Evolutionary conservation across 345 rosid genomes (phyloP).

Genomic region (Rhodamnia argentea): DNA sequence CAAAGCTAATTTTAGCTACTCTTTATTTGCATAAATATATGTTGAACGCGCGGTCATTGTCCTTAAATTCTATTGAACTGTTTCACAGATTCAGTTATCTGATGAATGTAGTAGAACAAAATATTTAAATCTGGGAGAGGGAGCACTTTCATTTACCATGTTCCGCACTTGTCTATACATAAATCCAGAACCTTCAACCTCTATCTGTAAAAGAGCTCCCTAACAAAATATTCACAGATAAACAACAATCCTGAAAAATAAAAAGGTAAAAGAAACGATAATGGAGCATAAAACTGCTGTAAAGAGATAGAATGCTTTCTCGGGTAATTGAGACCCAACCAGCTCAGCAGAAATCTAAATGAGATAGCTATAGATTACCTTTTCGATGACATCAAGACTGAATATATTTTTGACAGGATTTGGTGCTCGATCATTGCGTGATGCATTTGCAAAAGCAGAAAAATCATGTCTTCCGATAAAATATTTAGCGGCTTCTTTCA

Average conservation of each 20-base stretch:
- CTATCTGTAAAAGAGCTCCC: conserved; percentile 74
- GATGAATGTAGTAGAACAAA: background rate
- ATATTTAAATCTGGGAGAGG: background rate
- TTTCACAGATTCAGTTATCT: background rate
- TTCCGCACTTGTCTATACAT: conserved; percentile 86
- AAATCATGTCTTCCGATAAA: conserved; percentile 70
- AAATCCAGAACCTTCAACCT: conserved; percentile 92
- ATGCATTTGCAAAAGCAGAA: conserved; percentile 82
- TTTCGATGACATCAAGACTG: conserved; percentile 53
- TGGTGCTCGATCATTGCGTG: conserved; percentile 51
- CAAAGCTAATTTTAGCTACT: background rate
- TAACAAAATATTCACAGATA: conserved; percentile 3
- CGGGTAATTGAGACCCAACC: background rate
- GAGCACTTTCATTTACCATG: conserved; percentile 42
- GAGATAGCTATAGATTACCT: conserved; percentile 29
- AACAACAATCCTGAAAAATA: background rate
- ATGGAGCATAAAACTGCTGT: background rate
- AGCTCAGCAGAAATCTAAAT: background rate
- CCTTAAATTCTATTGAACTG: background rate
- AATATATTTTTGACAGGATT: conserved; percentile 64
- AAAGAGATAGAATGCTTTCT: background rate
- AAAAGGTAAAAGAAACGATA: background rate
- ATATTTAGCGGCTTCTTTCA: conserved; percentile 63
- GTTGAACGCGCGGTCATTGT: background rate
- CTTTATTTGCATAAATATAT: background rate